Percentiles rank a stretch among this genome's conserved stretches.
These are phyloP conservation scores for Cinnamomum chago DNA, from an alignment of 164 flowering plant genomes.

Conservation along the genomic window DNA sequence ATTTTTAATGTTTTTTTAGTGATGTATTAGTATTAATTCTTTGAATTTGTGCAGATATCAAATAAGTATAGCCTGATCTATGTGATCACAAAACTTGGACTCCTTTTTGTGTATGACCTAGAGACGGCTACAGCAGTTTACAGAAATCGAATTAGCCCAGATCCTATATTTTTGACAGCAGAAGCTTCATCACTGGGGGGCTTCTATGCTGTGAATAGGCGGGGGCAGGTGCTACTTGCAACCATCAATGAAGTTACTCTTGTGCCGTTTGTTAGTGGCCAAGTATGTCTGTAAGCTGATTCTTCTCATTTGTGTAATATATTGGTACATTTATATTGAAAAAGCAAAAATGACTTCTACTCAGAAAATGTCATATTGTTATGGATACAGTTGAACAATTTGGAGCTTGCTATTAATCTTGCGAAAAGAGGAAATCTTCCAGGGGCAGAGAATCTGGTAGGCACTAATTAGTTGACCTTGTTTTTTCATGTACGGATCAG, in stretches of 20 bases:
- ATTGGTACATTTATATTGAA: background rate
- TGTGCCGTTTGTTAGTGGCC: slow-evolving; percentile 95
- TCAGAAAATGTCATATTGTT: background rate
- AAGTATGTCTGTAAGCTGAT: slow-evolving; percentile 38
- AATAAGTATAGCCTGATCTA: slow-evolving; percentile 82
- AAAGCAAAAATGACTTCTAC: slow-evolving; percentile 4
- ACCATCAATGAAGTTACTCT: slow-evolving; percentile 93
- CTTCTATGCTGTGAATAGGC: slow-evolving; percentile 92
- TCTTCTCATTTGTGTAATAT: background rate
- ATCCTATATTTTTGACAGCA: slow-evolving; percentile 93
- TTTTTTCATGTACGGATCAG: background rate
- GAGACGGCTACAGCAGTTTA: slow-evolving; percentile 96
- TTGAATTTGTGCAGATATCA: slow-evolving; percentile 63
- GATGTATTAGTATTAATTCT: slow-evolving; percentile 9
- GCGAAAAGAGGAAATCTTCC: slow-evolving; percentile 30
- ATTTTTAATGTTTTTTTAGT: background rate
- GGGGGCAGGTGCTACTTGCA: slow-evolving; percentile 95
- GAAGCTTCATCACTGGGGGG: slow-evolving; percentile 97
- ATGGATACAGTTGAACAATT: slow-evolving; percentile 69
- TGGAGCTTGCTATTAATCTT: slow-evolving; percentile 42
- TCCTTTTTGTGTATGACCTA: slow-evolving; percentile 94
- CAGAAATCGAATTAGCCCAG: slow-evolving; percentile 96
- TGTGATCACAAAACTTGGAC: slow-evolving; percentile 97
- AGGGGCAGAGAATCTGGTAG: slow-evolving; percentile 91
- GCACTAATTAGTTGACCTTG: background rate